Evolutionary conservation across 2,329 filamentous ascomycete genomes (phyloP).

Genomic region (Cytospora chrysosperma): DNA sequence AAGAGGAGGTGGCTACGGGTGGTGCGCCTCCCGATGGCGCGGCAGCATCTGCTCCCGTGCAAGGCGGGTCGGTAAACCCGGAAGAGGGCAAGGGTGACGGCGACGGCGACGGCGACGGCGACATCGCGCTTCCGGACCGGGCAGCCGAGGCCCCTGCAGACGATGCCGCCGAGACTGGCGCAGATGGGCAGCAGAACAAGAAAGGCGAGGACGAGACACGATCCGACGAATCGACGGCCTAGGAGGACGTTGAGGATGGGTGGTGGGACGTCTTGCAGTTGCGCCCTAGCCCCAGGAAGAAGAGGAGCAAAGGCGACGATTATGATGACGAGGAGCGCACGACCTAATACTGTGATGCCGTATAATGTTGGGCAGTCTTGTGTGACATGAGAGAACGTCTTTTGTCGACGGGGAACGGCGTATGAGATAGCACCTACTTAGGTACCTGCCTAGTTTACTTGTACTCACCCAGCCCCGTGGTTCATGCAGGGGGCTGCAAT

Average conservation of each 20-base stretch:
- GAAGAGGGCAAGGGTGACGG: slow-evolving; percentile 26
- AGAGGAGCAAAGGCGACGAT: neutral
- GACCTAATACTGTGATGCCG: neutral
- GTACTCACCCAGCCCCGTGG: neutral
- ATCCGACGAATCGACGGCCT: slow-evolving; percentile 15
- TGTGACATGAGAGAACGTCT: neutral
- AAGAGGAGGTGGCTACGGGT: slow-evolving; percentile 24
- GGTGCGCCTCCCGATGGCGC: slow-evolving; percentile 22
- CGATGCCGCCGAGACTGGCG: neutral
- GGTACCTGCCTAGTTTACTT: neutral
- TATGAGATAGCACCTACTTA: neutral
- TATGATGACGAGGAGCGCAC: neutral
- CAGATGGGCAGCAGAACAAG: neutral
- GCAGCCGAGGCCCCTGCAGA: slow-evolving; percentile 5
- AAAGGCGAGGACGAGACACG: neutral
- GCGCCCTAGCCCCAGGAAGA: slow-evolving; percentile 9
- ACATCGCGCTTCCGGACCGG: neutral
- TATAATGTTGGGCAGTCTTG: neutral
- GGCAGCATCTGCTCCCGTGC: neutral
- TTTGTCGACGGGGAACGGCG: neutral
- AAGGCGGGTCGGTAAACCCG: slow-evolving; percentile 21
- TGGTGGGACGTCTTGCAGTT: slow-evolving; percentile 7
- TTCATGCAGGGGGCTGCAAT: neutral
- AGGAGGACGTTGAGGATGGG: slow-evolving; percentile 12
- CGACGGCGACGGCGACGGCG: slow-evolving; percentile 2